phyloP scores from a whole-genome alignment of 2,329 filamentous ascomycete genomes.

The Penicillium hordei region DNA sequence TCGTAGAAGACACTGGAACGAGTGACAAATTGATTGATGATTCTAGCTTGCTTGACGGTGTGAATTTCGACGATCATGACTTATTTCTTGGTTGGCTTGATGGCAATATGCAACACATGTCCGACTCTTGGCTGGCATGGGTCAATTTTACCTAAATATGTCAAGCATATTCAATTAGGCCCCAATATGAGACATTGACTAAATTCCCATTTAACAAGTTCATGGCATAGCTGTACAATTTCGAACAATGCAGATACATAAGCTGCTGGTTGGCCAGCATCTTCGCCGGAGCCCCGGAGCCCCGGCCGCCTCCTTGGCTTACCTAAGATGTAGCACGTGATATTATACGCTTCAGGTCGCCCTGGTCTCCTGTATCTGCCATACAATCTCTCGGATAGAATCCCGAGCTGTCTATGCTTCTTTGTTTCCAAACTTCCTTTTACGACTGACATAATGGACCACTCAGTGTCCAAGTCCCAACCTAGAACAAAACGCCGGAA shows the following conservation, averaged over 20 bases:
- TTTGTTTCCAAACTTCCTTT: background rate
- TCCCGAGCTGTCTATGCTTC: slow-evolving; percentile 1
- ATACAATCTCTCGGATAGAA: background rate
- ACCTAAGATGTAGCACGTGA: background rate
- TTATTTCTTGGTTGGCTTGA: slow-evolving; percentile 9
- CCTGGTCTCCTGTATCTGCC: background rate
- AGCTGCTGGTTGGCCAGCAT: background rate
- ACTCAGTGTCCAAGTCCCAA: background rate
- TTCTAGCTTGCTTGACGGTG: background rate
- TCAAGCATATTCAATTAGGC: background rate
- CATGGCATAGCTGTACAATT: background rate
- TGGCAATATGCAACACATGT: slow-evolving; percentile 5
- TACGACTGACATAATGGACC: background rate
- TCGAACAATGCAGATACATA: background rate
- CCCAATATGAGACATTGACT: background rate
- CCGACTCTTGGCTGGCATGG: slow-evolving; percentile 10
- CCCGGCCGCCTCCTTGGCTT: too few relatives aligned
- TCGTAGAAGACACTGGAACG: background rate
- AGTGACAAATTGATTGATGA: background rate
- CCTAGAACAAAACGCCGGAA: slow-evolving; percentile 41
- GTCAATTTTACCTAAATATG: slow-evolving; percentile 6
- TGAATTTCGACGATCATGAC: slow-evolving; percentile 4
- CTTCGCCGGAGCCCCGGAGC: too few relatives aligned
- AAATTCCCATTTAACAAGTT: background rate
- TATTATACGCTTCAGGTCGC: background rate